Evolutionary conservation across 345 rosid species (phyloP), one percentile per base, ranked within the genome.

Genomic region (Punica granatum): DNA sequence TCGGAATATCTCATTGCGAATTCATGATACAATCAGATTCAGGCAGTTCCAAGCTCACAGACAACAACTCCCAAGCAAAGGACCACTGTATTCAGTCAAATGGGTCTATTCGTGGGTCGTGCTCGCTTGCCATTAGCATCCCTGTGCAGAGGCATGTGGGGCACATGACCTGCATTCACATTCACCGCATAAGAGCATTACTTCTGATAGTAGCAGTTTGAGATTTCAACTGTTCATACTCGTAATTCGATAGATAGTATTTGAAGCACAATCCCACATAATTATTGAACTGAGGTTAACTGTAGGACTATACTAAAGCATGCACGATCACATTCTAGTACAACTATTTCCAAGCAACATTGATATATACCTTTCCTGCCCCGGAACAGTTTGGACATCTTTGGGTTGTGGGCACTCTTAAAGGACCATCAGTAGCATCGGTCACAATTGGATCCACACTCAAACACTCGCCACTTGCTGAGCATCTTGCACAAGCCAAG

Each of bases 91-190:
- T 31, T 71, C 74, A 87, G 75, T 90, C 90, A 23, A 90, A 90
- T 65, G 96, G 91, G 66, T 90, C 90, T 44, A 90, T 82, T 32
- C 96, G 82, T 0, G 86, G 93, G 77, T 90, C 93, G 51, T 90
- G 91, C 70, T 90, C 96, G 12, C 93, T 86, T 64, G 93, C 96
- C 72, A 87, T 87, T 72, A 84, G 48, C 91, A 84, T 86, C 69
- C 96, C 93, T 0, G 96, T 90, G 76, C 96, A 90, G 41, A 90
- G 84, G 81, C 96, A 90, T n/a, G 93, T 87, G 25, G 96, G 93
- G 74, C 93, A 90, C 97, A 90, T 90, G 64, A 88, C 97, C 97
- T 88, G 76, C 49, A 46, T 35, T 58, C 60, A 37, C 41, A n/a
- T n/a, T n/a, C n/a, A 65, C 44, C 64, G n/a, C 34, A 28, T 21